Percentiles rank a stretch among this genome's conserved stretches.
Conservation (phyloP, 2,329 filamentous ascomycete species). For the Colletotrichum tabaci region DNA sequence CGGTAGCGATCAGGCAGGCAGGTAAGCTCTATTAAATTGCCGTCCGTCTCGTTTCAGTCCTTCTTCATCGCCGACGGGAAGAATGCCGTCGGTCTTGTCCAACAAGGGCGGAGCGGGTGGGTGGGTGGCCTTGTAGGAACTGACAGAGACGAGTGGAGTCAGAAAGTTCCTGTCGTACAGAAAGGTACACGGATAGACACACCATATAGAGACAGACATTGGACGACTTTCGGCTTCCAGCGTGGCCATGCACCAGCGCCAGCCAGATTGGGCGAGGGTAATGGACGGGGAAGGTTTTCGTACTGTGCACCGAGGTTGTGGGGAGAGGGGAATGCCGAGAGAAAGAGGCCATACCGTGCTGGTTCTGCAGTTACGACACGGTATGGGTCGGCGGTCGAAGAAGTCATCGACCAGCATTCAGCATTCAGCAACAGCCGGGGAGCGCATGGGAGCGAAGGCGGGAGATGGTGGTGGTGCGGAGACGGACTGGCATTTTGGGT, state of each 20-base stretch:
- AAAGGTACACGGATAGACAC: too few relatives aligned
- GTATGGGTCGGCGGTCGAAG: not conserved
- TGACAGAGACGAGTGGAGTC: not conserved
- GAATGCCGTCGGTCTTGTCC: conserved; percentile 8
- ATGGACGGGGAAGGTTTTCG: not conserved
- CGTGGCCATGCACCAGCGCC: not conserved
- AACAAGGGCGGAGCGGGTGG: not conserved
- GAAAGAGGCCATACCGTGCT: conserved; percentile 8
- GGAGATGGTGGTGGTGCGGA: too few relatives aligned
- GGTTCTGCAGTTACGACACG: not conserved
- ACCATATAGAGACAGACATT: conserved; percentile 2
- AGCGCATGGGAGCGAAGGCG: too few relatives aligned
- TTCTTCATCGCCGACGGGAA: conserved; percentile 23
- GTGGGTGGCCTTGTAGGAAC: too few relatives aligned
- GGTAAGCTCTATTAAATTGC: conserved; percentile 25
- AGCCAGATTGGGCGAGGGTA: not conserved
- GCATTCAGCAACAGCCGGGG: not conserved
- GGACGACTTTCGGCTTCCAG: not conserved
- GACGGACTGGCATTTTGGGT: too few relatives aligned
- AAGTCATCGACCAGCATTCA: not conserved
- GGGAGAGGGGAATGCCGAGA: too few relatives aligned
- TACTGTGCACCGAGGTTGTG: not conserved
- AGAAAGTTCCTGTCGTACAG: conserved; percentile 4
- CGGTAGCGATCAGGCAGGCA: not conserved
- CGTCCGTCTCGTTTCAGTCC: conserved; percentile 31